Evolutionary conservation across 768 basidiomycete genomes (phyloP).

Genomic region (Wakefieldia striispora): DNA sequence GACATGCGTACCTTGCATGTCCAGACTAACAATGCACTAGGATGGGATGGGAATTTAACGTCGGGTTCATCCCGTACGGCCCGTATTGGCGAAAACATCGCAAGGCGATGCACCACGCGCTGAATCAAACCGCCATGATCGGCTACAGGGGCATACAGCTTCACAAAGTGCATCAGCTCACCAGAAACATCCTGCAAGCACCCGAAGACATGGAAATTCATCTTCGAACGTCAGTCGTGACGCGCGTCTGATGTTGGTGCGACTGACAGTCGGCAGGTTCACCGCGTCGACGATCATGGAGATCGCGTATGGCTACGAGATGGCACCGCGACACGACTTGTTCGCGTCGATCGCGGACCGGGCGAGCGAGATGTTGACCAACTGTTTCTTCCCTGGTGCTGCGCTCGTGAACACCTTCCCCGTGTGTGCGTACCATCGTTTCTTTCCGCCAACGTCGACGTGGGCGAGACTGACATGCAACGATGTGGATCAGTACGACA

Average conservation of each 20-base stretch:
- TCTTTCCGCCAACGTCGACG: background rate
- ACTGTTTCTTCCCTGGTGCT: slow-evolving; percentile 31
- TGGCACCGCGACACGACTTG: slow-evolving; percentile 28
- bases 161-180: slow-evolving; percentile 30
- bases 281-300: slow-evolving; percentile 32
- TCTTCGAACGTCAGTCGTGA: slow-evolving; percentile 13
- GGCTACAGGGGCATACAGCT: slow-evolving; percentile 34
- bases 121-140: slow-evolving; percentile 30
- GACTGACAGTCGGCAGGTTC: slow-evolving; percentile 13
- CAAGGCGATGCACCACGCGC: slow-evolving; percentile 36
- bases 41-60: slow-evolving; percentile 41
- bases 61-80: slow-evolving; percentile 36
- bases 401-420: slow-evolving; percentile 33
- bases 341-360: slow-evolving; percentile 32
- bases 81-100: slow-evolving; percentile 38
- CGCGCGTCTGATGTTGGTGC: too few species aligned
- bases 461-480: too few species aligned
- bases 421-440: slow-evolving; percentile 14
- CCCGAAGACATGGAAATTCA: slow-evolving; percentile 30
- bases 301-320: slow-evolving; percentile 35
- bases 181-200: slow-evolving; percentile 25
- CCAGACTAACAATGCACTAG: slow-evolving; percentile 5
- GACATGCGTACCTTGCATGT: background rate
- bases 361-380: slow-evolving; percentile 29
- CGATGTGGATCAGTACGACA: slow-evolving; percentile 15